Evolutionary conservation across 2,329 filamentous ascomycete genomes (phyloP).

Genomic region (Catunica adiposa): DNA sequence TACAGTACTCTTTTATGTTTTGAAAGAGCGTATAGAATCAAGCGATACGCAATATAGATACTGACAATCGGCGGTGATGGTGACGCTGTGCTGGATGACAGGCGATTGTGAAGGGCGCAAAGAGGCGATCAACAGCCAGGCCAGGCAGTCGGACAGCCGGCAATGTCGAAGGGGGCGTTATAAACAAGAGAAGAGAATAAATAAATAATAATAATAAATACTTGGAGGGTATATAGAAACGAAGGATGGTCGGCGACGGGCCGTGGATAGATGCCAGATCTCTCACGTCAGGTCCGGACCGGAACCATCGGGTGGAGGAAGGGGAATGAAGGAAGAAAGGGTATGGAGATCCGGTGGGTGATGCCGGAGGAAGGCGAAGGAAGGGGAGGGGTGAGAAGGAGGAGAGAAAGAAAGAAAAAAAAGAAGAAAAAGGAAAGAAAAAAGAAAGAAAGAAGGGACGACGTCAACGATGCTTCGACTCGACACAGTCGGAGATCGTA

Average conservation of each 20-base stretch:
- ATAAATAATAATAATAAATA: slow-evolving; percentile 7
- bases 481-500: background rate
- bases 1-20: background rate
- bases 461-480: background rate
- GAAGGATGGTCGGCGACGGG: background rate
- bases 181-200: slow-evolving; percentile 2
- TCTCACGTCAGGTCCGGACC: slow-evolving; percentile 11
- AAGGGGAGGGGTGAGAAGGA: background rate
- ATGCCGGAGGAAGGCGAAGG: background rate
- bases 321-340: background rate
- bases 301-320: slow-evolving; percentile 5
- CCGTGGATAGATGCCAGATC: slow-evolving; percentile 12
- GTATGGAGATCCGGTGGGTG: background rate
- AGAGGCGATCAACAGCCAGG: no score
- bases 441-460: background rate
- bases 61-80: no score
- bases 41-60: no score
- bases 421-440: background rate
- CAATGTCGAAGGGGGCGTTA: no score
- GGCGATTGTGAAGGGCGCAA: no score
- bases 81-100: no score
- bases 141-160: background rate
- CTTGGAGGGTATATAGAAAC: background rate
- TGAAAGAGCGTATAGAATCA: background rate
- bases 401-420: background rate